Evolutionary conservation across 1,284 basidiomycete genomes (phyloP).

Genomic region (Apiotrichum sp.): DNA sequence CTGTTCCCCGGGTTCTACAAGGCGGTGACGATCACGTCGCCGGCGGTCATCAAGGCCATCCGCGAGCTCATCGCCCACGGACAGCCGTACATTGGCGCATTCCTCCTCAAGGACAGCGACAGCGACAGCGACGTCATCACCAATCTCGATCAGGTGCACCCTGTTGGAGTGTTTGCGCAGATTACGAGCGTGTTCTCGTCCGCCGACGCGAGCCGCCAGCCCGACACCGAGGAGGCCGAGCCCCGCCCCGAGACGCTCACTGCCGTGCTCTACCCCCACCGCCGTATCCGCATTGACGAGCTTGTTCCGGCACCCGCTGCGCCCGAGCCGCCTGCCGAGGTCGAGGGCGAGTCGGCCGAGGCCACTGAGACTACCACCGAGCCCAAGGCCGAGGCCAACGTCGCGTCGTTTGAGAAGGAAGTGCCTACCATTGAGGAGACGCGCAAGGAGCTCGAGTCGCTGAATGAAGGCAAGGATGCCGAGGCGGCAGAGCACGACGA

Average conservation of each 20-base stretch:
- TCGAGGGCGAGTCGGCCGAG: neutral
- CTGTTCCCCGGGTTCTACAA: conserved; percentile 99
- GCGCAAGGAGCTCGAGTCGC: conserved; percentile 42
- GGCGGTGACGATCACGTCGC: conserved; percentile 85
- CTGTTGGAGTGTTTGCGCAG: conserved; percentile 94
- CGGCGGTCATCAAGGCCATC: conserved; percentile 86
- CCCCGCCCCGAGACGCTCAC: conserved; percentile 70
- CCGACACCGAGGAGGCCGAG: conserved; percentile 49
- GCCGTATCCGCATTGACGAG: conserved; percentile 85
- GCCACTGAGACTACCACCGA: conserved; percentile 18
- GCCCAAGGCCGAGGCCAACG: conserved; percentile 35
- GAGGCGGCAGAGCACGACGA: neutral
- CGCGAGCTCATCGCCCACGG: conserved; percentile 95
- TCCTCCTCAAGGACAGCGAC: conserved; percentile 91
- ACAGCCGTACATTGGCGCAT: conserved; percentile 96
- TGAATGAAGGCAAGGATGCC: conserved; percentile 15
- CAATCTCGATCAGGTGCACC: conserved; percentile 79
- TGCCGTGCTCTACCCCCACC: conserved; percentile 90
- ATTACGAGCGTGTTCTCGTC: conserved; percentile 91
- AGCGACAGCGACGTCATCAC: conserved; percentile 90
- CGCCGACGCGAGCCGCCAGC: conserved; percentile 31
- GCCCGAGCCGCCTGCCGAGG: conserved; percentile 5
- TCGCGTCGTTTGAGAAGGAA: conserved; percentile 56
- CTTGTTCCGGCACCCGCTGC: conserved; percentile 49
- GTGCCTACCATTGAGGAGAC: conserved; percentile 52